Evolutionary conservation across 768 basidiomycete species (phyloP), one percentile per base, ranked within the genome.

Genomic region (Auricularia heimuer): DNA sequence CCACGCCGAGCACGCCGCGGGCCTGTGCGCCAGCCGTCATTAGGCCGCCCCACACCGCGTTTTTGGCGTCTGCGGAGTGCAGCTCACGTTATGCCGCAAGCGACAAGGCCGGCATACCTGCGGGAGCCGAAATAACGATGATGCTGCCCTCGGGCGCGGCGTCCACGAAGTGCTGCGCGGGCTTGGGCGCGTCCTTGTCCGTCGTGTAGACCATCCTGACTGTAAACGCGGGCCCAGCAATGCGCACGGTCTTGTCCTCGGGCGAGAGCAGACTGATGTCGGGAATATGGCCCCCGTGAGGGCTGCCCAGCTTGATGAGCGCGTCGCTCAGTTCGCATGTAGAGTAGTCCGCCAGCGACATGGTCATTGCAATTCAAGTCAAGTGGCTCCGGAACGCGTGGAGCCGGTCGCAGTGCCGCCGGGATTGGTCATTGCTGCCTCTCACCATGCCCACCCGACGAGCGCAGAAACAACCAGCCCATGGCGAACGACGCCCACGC

Each of bases 21-120:
- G 84, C 82, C 71, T 85, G 83, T 1, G 93, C 93, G 24, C 91
- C 91, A 0, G 90, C 89, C 11, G 91, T 86, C 92, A 94, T 92
- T 61, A 92, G 83, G 21, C 94, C 93, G 29, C 94, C 93, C 94
- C 94, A 96, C 4, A 93, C 90, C 3, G 92, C 92, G 69, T 86
- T 89, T 74, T 88, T 88, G 34, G 80, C 77, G 64, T 85, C 90
- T 88, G 72, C 58, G 47, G n/a, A 51, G 44, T 65, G 45, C 24
- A 63, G 62, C 45, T 34, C 33, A 21, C 16, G 36, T 61, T 24
- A 56, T 51, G 47, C 11, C 47, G 21, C 47, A 10, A 18, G 14
- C 16, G 47, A 16, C 47, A 18, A 29, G 54, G 16, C 24, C n/a
- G 11, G 60, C 29, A 24, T n/a, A 61, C 42, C 51, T 18, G 34